A percentile compares a stretch with the other conserved stretches of the same genome.
Evolutionary conservation across 257 asterid species (phyloP).

Genomic region (Solanum virginianum): DNA sequence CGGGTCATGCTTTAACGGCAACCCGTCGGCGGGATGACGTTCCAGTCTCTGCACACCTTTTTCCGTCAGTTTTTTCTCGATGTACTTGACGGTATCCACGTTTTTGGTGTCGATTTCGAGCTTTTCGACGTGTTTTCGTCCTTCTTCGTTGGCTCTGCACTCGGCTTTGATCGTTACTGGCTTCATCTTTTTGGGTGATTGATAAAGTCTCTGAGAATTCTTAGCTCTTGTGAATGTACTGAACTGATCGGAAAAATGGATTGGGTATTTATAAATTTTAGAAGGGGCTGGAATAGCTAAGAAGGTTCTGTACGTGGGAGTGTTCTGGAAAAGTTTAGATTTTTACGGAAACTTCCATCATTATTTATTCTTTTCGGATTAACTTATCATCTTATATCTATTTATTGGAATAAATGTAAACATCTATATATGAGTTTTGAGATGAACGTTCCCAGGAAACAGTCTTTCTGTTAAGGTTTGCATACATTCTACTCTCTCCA

Average conservation of each 20-base stretch:
- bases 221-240: neutral
- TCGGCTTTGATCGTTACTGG: slow-evolving; percentile 25
- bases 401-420: too few species aligned
- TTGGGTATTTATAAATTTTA: slow-evolving; percentile 3
- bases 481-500: too few species aligned
- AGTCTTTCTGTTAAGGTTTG: too few species aligned
- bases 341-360: too few species aligned
- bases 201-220: too few species aligned
- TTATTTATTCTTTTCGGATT: too few species aligned
- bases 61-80: slow-evolving; percentile 31
- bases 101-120: slow-evolving; percentile 30
- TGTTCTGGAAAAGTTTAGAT: neutral
- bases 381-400: too few species aligned
- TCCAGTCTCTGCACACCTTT: slow-evolving; percentile 52
- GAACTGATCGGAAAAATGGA: too few species aligned
- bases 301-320: slow-evolving; percentile 8
- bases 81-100: slow-evolving; percentile 29
- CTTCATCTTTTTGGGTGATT: slow-evolving; percentile 23
- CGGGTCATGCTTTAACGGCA: slow-evolving; percentile 56
- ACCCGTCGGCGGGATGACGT: slow-evolving; percentile 71
- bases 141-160: slow-evolving; percentile 33
- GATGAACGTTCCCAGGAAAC: too few species aligned
- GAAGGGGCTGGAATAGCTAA: slow-evolving; percentile 37
- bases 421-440: too few species aligned
- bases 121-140: slow-evolving; percentile 34